A percentile compares a stretch with the other conserved stretches of the same genome.
Conservation (phyloP, 768 basidiomycete genomes). For the Leucocoprinus birnbaumii region DNA sequence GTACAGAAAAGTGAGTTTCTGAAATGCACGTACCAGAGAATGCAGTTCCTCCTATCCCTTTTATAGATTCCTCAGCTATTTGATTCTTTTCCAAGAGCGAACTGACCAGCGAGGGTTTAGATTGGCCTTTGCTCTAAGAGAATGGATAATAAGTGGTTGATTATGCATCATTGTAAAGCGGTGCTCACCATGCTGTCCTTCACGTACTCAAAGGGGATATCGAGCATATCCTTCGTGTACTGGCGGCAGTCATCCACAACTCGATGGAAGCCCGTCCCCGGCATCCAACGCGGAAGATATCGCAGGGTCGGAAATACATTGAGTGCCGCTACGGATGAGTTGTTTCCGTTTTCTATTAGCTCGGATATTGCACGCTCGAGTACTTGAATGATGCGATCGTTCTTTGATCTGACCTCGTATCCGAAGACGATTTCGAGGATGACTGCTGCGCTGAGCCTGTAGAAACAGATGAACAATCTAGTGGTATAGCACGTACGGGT, state of each 20-base stretch:
- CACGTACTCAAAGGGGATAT: constrained; percentile 20
- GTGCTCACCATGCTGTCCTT: constrained; percentile 17
- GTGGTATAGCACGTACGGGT: background rate
- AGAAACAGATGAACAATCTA: background rate
- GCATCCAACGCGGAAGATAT: constrained; percentile 27
- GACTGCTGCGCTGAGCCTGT: constrained; percentile 4
- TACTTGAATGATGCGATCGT: constrained; percentile 20
- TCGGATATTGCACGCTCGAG: constrained; percentile 16
- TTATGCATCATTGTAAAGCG: background rate
- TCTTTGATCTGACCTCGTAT: constrained; percentile 18
- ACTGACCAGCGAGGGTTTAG: constrained; percentile 9
- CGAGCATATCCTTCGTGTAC: constrained; percentile 15
- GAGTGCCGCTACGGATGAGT: constrained; percentile 20
- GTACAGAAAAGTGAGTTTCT: background rate
- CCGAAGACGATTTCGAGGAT: constrained; percentile 29
- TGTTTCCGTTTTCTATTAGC: constrained; percentile 14
- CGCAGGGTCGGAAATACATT: constrained; percentile 24
- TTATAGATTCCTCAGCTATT: constrained; percentile 7
- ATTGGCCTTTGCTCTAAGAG: constrained; percentile 10
- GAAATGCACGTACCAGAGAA: constrained; percentile 10
- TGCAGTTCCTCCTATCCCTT: constrained; percentile 12
- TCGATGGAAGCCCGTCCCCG: constrained; percentile 25
- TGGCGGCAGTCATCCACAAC: constrained; percentile 14
- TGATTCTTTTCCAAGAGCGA: constrained; percentile 8
- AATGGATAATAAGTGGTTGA: background rate